Evolutionary conservation across 257 asterid species (phyloP), one percentile per base, ranked within the genome.

Genomic region (Linderniella brevidens): DNA sequence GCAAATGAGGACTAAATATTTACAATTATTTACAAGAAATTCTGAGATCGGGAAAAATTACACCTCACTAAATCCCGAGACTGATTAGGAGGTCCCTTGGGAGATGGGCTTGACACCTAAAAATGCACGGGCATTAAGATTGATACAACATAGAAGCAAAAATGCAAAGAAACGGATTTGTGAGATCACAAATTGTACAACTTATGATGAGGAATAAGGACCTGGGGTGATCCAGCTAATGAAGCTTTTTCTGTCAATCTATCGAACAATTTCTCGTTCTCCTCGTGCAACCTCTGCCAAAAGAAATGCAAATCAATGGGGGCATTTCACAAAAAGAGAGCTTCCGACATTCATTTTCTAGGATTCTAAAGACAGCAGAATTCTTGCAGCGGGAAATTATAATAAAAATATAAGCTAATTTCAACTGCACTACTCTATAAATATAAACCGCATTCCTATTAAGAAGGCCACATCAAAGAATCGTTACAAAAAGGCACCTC

Each of bases 251-350:
- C 99, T 9, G 96, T 90, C 73, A 90, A 74, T 58, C 85, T 77
- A 60, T 73, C 99, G 54, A 90, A 90, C 73, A 90, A 75, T 65
- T 79, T 85, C 71, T 90, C 99, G 52, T 90, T 90, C 74, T 90
- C 99, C 68, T 81, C 94, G 68, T 90, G 99, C 70, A 90, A 73
- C 66, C 83, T 81, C 99, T 90, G 85, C 18, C 12, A 35, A 46
- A 50, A 61, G n/a, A 50, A 19, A 56, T 41, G 7, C 49, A 48
- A 37, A 13, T 39, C 15, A 39, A 10, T 39, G 3, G 3, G 4
- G 13, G 13, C 8, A 11, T 11, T 37, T 37, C 11, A 46, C 19
- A 36, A 20, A 41, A 29, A 19, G 4, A 50, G 45, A 19, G 19
- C 45, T 50, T n/a, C n/a, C n/a, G n/a, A n/a, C 43, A 67, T 13